Conservation (phyloP, 352 stramenopile species). For the Phytophthora kernoviae region DNA sequence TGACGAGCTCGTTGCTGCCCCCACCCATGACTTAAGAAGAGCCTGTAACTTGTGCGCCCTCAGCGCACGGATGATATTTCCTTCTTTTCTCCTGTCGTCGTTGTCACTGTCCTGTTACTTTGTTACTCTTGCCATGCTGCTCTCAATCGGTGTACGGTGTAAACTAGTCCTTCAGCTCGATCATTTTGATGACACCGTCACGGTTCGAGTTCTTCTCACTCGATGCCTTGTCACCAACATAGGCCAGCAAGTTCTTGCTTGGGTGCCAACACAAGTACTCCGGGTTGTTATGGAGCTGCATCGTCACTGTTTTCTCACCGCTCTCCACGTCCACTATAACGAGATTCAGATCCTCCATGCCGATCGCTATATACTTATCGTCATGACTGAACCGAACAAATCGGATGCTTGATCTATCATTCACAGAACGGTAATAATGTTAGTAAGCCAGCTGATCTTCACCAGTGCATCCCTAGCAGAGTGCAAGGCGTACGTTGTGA, state of each 20-base stretch:
- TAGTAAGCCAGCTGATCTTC: not conserved
- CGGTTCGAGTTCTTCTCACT: conserved; percentile 83
- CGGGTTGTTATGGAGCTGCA: conserved; percentile 73
- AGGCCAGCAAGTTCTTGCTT: conserved; percentile 80
- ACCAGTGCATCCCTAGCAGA: not conserved
- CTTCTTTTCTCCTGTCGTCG: conserved; percentile 8
- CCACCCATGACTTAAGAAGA: conserved; percentile 7
- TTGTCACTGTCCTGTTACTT: conserved; percentile 8
- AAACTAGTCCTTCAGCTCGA: conserved; percentile 65
- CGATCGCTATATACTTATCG: conserved; percentile 72
- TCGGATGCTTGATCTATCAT: conserved; percentile 73
- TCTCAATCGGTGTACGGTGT: not conserved
- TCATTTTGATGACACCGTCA: conserved; percentile 85
- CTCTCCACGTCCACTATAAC: conserved; percentile 70
- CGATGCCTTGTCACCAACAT: conserved; percentile 79
- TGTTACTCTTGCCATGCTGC: not conserved
- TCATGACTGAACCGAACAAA: conserved; percentile 83
- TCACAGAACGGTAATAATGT: not conserved
- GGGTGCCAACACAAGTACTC: conserved; percentile 87
- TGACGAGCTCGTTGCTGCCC: conserved; percentile 38
- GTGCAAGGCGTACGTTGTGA: conserved; percentile 66
- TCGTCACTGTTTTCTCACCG: conserved; percentile 54
- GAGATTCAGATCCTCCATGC: conserved; percentile 77
- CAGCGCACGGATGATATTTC: conserved; percentile 11
- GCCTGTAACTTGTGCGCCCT: not conserved